These are phyloP conservation scores for Arabidopsis arenosa DNA, from an alignment of 345 rosid species.

Conservation along the genomic window DNA sequence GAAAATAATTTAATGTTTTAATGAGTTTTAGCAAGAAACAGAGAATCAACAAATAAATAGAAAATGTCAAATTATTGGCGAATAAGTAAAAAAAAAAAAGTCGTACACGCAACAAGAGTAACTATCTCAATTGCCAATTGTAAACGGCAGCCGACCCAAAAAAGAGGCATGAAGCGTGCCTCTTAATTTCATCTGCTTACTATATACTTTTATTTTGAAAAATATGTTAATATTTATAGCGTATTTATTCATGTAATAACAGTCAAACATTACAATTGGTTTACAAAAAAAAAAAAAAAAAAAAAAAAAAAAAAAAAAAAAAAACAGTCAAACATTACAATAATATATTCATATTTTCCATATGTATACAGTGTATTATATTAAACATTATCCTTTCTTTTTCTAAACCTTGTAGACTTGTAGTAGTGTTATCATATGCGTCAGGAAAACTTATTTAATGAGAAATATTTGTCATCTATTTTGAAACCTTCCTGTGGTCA, in stretches of 20 bases:
- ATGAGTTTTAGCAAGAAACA: neutral
- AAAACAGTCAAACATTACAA: neutral
- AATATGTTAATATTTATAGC: neutral
- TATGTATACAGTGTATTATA: neutral
- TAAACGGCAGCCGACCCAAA: constrained; percentile 41
- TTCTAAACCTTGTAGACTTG: neutral
- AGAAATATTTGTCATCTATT: neutral
- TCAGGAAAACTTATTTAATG: neutral
- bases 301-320: no score
- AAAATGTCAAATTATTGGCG: constrained; percentile 29
- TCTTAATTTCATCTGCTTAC: neutral
- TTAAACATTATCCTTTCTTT: neutral
- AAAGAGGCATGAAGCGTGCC: constrained; percentile 38
- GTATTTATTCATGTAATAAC: neutral
- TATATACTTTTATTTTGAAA: neutral
- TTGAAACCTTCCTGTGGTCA: constrained; percentile 11
- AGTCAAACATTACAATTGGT: neutral
- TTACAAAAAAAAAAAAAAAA: no score
- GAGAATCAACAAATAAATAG: constrained; percentile 1
- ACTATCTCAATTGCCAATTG: constrained; percentile 23
- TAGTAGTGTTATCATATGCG: constrained; percentile 12
- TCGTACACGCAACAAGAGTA: constrained; percentile 35
- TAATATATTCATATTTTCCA: neutral
- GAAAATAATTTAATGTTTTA: constrained; percentile 1
- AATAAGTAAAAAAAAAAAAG: constrained; percentile 22